A percentile compares a stretch with the other conserved stretches of the same genome.
Evolutionary conservation across 2,329 filamentous ascomycete genomes (phyloP).

Genomic region (Teratosphaeria viscida): DNA sequence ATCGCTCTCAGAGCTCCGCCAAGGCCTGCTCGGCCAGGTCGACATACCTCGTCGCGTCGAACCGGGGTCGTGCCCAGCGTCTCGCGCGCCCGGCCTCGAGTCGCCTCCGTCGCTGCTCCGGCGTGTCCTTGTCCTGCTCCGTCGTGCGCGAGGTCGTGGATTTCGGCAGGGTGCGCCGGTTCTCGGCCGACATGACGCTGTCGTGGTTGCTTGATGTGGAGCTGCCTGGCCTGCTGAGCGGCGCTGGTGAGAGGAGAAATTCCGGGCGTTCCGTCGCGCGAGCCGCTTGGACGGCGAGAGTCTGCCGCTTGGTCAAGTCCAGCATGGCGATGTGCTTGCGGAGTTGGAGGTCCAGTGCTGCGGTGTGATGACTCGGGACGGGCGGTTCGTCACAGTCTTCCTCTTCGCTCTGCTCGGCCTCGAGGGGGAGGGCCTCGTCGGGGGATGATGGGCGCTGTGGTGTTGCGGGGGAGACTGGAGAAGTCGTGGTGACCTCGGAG

Average conservation of each 20-base stretch:
- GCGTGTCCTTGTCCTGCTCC: conserved; percentile 14
- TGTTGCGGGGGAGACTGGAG: conserved; percentile 5
- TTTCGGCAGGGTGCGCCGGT: neutral
- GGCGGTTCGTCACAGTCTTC: neutral
- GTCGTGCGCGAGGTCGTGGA: conserved; percentile 17
- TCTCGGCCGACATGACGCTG: conserved; percentile 1
- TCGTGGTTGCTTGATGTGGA: conserved; percentile 2
- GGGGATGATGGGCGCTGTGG: neutral
- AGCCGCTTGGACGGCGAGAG: conserved; percentile 7
- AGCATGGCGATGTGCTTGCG: conserved; percentile 26
- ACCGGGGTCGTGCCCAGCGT: conserved; percentile 19
- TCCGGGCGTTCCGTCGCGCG: conserved; percentile 4
- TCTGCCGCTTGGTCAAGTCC: conserved; percentile 15
- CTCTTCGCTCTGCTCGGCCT: neutral
- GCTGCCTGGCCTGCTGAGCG: conserved; percentile 1
- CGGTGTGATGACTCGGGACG: conserved; percentile 8
- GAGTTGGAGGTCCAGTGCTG: conserved; percentile 22
- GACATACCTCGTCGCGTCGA: conserved; percentile 17
- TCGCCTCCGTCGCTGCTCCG: conserved; percentile 16
- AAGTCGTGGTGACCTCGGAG: conserved; percentile 4
- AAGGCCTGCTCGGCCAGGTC: conserved; percentile 20
- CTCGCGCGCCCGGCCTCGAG: conserved; percentile 19
- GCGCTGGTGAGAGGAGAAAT: conserved; percentile 2
- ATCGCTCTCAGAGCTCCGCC: conserved; percentile 15
- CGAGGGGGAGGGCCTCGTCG: neutral